A percentile compares a stretch with the other conserved stretches of the same genome.
phyloP scores from a whole-genome alignment of 2,329 filamentous ascomycete species.

The Nannizzia gypsea region DNA sequence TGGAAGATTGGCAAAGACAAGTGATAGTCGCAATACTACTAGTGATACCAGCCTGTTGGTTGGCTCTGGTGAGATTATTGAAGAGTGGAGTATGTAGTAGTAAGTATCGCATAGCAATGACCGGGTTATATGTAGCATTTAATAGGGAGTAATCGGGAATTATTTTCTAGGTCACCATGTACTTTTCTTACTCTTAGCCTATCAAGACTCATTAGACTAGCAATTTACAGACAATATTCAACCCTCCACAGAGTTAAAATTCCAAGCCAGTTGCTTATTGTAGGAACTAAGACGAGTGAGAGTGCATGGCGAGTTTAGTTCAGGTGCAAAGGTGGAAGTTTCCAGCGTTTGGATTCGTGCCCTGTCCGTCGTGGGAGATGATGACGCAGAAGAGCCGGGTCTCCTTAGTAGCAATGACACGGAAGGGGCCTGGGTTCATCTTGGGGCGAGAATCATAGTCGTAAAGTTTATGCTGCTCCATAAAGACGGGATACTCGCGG shows the following conservation, averaged over 20 bases:
- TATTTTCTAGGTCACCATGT: neutral
- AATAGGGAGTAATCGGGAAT: neutral
- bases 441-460: conserved; percentile 1
- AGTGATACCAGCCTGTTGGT: conserved; percentile 24
- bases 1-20: neutral
- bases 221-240: too few species aligned
- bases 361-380: neutral
- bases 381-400: neutral
- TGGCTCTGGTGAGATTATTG: conserved; percentile 22
- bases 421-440: conserved; percentile 1
- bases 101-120: neutral
- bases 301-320: neutral
- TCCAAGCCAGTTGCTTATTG: neutral
- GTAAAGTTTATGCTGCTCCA: neutral
- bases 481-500: conserved; percentile 1
- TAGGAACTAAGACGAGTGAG: neutral
- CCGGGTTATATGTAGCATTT: too few species aligned
- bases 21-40: conserved; percentile 15
- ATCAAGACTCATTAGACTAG: too few species aligned
- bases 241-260: too few species aligned
- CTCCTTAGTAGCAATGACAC: neutral
- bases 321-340: conserved; percentile 1
- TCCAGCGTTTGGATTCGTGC: neutral
- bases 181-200: too few species aligned
- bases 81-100: conserved; percentile 23